Conservation (phyloP, 495 filamentous ascomycete genomes). For the Talaromyces wortmannii region DNA sequence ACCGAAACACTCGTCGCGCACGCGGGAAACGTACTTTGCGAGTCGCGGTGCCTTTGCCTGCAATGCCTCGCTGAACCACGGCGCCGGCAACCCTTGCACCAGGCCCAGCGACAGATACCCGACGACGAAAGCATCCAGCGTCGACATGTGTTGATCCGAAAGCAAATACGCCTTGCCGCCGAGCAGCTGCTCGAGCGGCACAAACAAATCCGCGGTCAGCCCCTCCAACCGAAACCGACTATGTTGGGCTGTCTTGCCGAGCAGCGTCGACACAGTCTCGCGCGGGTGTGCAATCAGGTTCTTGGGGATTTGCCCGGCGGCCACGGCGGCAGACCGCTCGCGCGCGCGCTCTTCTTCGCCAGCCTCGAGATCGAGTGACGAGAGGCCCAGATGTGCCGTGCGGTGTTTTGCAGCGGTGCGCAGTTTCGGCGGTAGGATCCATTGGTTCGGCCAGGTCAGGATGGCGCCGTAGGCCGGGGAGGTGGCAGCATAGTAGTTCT, state of each 20-base stretch:
- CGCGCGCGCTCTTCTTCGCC: constrained; percentile 31
- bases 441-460: constrained; percentile 77
- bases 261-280: constrained; percentile 31
- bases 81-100: constrained; percentile 59
- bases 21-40: constrained; percentile 43
- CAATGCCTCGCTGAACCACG: constrained; percentile 64
- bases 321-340: constrained; percentile 32
- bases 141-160: constrained; percentile 39
- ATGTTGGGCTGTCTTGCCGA: constrained; percentile 30
- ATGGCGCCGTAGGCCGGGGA: constrained; percentile 69
- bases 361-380: constrained; percentile 54
- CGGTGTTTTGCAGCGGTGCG: constrained; percentile 60
- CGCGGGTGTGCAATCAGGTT: constrained; percentile 32
- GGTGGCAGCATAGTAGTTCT: constrained; percentile 70
- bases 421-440: constrained; percentile 62
- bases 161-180: constrained; percentile 50
- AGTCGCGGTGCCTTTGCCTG: constrained; percentile 46
- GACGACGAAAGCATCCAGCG: constrained; percentile 68
- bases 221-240: constrained; percentile 62
- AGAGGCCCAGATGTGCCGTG: constrained; percentile 70
- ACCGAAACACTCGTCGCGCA: constrained; percentile 36
- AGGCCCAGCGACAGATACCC: constrained; percentile 73
- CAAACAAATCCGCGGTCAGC: constrained; percentile 59
- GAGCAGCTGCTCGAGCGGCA: constrained; percentile 59
- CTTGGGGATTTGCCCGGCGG: constrained; percentile 33